A percentile compares a stretch with the other conserved stretches of the same genome.
phyloP scores from a whole-genome alignment of 768 basidiomycete species.

The Rhizopogon vinicolor region DNA sequence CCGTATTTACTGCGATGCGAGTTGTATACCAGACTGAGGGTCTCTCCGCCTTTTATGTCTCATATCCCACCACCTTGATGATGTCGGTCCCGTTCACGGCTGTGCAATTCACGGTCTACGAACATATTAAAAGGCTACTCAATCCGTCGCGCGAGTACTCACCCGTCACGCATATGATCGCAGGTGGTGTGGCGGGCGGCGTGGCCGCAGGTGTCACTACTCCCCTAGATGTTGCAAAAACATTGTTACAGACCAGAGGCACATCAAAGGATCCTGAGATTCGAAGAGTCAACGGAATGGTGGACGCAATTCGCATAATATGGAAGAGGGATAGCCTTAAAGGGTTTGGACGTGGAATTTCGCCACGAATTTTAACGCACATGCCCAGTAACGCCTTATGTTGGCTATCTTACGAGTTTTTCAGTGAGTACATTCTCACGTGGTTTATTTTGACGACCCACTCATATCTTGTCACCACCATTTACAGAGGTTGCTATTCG shows the following conservation, averaged over 20 bases:
- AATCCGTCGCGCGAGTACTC: constrained; percentile 89
- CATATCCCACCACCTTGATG: constrained; percentile 95
- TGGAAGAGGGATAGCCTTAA: constrained; percentile 79
- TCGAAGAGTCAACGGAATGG: constrained; percentile 76
- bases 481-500: constrained; percentile 63
- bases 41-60: constrained; percentile 90
- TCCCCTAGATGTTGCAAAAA: constrained; percentile 96
- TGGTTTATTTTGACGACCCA: background rate
- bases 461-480: constrained; percentile 4
- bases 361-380: constrained; percentile 89
- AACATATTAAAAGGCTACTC: constrained; percentile 80
- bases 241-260: constrained; percentile 92
- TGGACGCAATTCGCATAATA: constrained; percentile 85
- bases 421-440: constrained; percentile 62
- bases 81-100: constrained; percentile 99
- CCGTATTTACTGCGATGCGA: constrained; percentile 79
- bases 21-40: constrained; percentile 87
- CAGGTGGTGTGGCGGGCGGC: constrained; percentile 90
- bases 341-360: constrained; percentile 84
- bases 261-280: constrained; percentile 84
- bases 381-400: constrained; percentile 97
- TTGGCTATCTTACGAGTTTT: constrained; percentile 98
- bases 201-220: constrained; percentile 95
- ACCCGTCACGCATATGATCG: constrained; percentile 87
- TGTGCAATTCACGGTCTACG: constrained; percentile 96